Evolutionary conservation across 2,329 filamentous ascomycete species (phyloP), one percentile per base, ranked within the genome.

Genomic region (Colletotrichum godetiae): DNA sequence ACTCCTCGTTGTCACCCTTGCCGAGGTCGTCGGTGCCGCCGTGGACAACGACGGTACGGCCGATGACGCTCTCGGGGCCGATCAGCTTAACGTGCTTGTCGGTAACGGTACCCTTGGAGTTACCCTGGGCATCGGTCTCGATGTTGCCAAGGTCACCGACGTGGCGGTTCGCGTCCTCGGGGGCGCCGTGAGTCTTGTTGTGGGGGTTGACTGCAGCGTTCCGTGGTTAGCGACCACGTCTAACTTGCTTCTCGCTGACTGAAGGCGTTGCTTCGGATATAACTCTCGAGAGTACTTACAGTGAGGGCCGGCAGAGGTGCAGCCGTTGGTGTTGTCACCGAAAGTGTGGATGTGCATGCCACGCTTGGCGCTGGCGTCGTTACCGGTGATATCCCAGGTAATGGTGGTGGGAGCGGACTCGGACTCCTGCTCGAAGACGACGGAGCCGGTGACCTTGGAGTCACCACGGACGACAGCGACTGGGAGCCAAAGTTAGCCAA

Each of bases 311-410:
- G 97, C 97, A 78, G 94, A 97, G 78, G 96, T 98, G 94, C 97
- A 99, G 85, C 97, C 97, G 88, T 99, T 99, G 90, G 97, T 98
- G 91, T 98, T 98, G 91, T 98, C 97, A 84, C 97, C 97, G 82
- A 98, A 99, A 85, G 97, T 94, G 90, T 99, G 97, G 82, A 99
- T 92, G 90, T 99, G 97, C 91, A 98, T 95, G 86, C 95, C 97
- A 87, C 97, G 96, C 92, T 97, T 91, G 82, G 97, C 95, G 85
- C 97, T 98, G 87, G 96, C 82, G 83, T 98, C 95, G 87, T 98
- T 89, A 87, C 97, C 96, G 75, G 90, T 89, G 86, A 99, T 95
- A 87, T 98, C 91, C 92, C 94, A 99, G 82, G 93, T 91, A 88
- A 99, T 90, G 84, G 89, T 96, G 83, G 97, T 98, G 79, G 93